Percentiles rank a stretch among this genome's conserved stretches.
phyloP scores from a whole-genome alignment of 768 basidiomycete genomes.

The Tulasnella sp. region DNA sequence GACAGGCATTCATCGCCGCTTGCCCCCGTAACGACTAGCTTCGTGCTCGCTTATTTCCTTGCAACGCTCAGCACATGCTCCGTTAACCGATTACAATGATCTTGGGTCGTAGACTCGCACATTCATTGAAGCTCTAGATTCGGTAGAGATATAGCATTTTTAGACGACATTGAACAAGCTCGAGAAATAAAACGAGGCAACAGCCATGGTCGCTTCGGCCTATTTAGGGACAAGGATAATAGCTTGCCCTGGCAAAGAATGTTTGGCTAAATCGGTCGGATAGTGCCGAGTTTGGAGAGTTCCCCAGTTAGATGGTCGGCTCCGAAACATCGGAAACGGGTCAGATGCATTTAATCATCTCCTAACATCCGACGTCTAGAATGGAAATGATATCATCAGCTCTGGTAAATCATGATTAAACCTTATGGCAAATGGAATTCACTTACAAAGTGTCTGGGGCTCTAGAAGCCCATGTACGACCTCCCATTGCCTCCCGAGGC shows the following conservation, averaged over 20 bases:
- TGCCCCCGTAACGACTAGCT: neutral
- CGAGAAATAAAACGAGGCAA: neutral
- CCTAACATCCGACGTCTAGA: conserved; percentile 57
- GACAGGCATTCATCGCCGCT: neutral
- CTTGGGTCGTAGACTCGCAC: neutral
- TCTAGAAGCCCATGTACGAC: conserved; percentile 57
- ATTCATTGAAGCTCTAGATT: neutral
- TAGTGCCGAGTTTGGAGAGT: neutral
- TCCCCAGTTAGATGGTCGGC: neutral
- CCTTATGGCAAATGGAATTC: neutral
- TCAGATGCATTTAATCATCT: conserved; percentile 25
- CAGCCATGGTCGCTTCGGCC: neutral
- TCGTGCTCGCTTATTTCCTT: too few species aligned
- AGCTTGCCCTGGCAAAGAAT: neutral
- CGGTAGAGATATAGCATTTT: neutral
- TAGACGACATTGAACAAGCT: neutral
- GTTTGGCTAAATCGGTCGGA: neutral
- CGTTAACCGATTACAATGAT: neutral
- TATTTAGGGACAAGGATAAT: neutral
- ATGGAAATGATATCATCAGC: conserved; percentile 1
- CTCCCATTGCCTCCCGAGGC: conserved; percentile 78
- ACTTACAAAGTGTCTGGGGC: conserved; percentile 61
- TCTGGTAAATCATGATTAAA: neutral
- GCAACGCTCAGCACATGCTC: neutral
- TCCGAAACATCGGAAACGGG: neutral